Conservation (phyloP, 768 basidiomycete genomes). For the Hydnum rufescens region DNA sequence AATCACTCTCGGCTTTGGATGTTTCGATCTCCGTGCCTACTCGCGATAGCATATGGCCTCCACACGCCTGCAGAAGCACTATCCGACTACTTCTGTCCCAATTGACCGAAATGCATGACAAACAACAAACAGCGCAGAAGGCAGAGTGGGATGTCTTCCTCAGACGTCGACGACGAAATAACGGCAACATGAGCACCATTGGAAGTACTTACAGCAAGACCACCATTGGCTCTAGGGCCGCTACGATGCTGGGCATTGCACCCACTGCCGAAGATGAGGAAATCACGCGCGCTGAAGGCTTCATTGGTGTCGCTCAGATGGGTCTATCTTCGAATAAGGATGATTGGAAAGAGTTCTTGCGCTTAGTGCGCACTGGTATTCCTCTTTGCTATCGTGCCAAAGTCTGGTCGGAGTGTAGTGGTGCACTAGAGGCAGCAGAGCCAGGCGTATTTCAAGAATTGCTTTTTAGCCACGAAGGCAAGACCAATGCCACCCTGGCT, state of each 20-base stretch:
- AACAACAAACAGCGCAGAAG: constrained; percentile 43
- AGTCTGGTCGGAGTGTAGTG: constrained; percentile 86
- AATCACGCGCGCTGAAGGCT: constrained; percentile 56
- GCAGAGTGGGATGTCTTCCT: constrained; percentile 85
- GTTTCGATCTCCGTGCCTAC: not conserved
- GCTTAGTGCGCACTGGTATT: constrained; percentile 66
- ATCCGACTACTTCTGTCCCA: constrained; percentile 53
- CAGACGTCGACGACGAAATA: constrained; percentile 28
- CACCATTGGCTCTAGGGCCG: constrained; percentile 29
- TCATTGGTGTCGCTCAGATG: constrained; percentile 83
- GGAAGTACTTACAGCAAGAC: constrained; percentile 14
- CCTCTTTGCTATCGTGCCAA: constrained; percentile 76
- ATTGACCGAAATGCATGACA: constrained; percentile 67
- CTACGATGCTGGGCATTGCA: constrained; percentile 39
- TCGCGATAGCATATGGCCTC: not conserved
- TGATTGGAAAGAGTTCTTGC: constrained; percentile 60
- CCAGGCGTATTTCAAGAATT: constrained; percentile 81
- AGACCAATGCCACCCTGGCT: constrained; percentile 17
- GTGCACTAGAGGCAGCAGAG: constrained; percentile 77
- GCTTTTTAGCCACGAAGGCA: constrained; percentile 24
- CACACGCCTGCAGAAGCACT: constrained; percentile 53
- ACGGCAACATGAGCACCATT: constrained; percentile 13
- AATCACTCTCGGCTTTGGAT: not conserved
- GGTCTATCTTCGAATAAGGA: constrained; percentile 49
- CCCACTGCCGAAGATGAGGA: constrained; percentile 33